Evolutionary conservation across 805 yeast genomes (phyloP).

Genomic region (Candida boidinii): DNA sequence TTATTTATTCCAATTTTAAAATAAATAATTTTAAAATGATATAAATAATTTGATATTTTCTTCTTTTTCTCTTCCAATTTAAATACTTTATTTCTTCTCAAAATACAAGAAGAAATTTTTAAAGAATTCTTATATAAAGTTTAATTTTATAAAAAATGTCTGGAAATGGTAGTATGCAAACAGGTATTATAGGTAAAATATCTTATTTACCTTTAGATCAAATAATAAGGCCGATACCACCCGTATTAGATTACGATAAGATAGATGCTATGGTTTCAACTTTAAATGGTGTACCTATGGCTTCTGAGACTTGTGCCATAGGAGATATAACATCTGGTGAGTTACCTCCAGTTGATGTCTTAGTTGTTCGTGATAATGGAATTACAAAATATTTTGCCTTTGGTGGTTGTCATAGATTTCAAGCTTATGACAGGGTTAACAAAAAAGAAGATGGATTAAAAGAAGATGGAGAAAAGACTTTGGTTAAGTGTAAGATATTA

Average conservation of each 20-base stretch:
- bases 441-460: too few species aligned
- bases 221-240: constrained; percentile 78
- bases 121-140: too few species aligned
- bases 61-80: too few species aligned
- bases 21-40: too few species aligned
- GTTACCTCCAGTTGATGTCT: constrained; percentile 76
- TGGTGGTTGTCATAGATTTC: constrained; percentile 88
- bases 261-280: constrained; percentile 77
- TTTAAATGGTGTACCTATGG: constrained; percentile 52
- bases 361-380: constrained; percentile 58
- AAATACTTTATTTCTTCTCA: too few species aligned
- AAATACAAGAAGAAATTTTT: too few species aligned
- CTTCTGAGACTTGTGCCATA: constrained; percentile 47
- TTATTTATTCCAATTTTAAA: too few species aligned
- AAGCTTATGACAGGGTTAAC: too few species aligned
- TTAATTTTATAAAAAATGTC: too few species aligned
- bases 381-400: constrained; percentile 65
- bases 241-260: constrained; percentile 66
- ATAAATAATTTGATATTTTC: too few species aligned
- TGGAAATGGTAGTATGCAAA: constrained; percentile 39
- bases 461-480: constrained; percentile 39
- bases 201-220: constrained; percentile 56
- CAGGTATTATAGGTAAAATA: constrained; percentile 41
- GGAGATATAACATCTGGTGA: constrained; percentile 49
- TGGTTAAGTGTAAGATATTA: constrained; percentile 62